These are phyloP conservation scores for Dipteronia sinensis DNA, from an alignment of 345 rosid genomes.

Conservation along the genomic window DNA sequence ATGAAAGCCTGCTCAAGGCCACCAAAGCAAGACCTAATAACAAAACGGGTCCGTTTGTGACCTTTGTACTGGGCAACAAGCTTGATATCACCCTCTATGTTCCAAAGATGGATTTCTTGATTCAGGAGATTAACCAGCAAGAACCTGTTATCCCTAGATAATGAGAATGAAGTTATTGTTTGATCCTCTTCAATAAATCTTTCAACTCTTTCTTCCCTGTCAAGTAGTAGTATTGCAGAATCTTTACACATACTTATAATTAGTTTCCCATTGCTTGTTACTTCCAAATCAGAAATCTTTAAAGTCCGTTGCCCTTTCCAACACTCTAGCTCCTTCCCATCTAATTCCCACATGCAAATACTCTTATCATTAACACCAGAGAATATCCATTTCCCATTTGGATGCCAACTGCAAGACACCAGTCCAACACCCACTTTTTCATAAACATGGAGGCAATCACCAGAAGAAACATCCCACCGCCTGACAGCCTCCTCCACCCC, in stretches of 20 bases:
- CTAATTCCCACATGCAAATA: slow-evolving; percentile 58
- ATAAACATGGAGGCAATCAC: slow-evolving; percentile 59
- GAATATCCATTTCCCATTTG: slow-evolving; percentile 51
- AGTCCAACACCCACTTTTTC: slow-evolving; percentile 54
- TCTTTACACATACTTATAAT: slow-evolving; percentile 56
- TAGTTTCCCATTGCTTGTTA: slow-evolving; percentile 53
- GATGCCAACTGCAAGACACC: slow-evolving; percentile 70
- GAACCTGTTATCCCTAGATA: slow-evolving; percentile 55
- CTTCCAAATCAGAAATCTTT: slow-evolving; percentile 58
- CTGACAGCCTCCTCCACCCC: slow-evolving; percentile 58
- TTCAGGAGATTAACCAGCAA: slow-evolving; percentile 63
- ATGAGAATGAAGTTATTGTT: slow-evolving; percentile 59
- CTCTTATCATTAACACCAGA: slow-evolving; percentile 56
- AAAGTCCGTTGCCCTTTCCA: slow-evolving; percentile 58
- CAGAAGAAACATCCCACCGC: slow-evolving; percentile 63
- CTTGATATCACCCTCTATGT: slow-evolving; percentile 46
- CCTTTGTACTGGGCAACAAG: slow-evolving; percentile 60
- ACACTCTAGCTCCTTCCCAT: slow-evolving; percentile 55
- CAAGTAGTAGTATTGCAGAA: slow-evolving; percentile 47
- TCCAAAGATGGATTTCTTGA: slow-evolving; percentile 72
- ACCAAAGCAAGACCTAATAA: slow-evolving; percentile 73
- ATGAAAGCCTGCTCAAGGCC: slow-evolving; percentile 65
- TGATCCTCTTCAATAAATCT: slow-evolving; percentile 54
- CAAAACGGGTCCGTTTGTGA: slow-evolving; percentile 57
- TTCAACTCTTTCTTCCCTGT: slow-evolving; percentile 48